These are phyloP conservation scores for Amanita polypyramis DNA, from an alignment of 768 basidiomycete species.

Conservation along the genomic window DNA sequence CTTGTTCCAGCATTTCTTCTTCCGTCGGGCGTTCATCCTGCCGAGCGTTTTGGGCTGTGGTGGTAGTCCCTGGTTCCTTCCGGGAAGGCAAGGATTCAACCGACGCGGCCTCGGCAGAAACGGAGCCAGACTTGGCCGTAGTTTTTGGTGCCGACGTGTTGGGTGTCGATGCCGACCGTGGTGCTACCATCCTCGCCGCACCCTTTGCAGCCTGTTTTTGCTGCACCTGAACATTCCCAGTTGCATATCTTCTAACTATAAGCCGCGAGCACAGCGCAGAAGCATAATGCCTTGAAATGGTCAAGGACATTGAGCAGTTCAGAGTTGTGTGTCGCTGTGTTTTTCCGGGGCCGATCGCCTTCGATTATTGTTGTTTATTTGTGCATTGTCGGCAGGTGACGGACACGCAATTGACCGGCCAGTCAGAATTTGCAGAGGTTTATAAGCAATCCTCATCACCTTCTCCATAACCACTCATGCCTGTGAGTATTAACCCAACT, in stretches of 20 bases:
- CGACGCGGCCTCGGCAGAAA: not conserved
- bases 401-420: constrained; percentile 20
- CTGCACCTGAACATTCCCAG: constrained; percentile 11
- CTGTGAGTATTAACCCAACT: constrained; percentile 24
- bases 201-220: constrained; percentile 9
- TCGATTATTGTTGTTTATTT: not conserved
- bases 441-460: constrained; percentile 22
- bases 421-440: constrained; percentile 14
- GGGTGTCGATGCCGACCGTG: not conserved
- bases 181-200: not conserved
- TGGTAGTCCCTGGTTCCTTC: not conserved
- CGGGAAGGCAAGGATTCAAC: not conserved
- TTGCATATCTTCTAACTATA: constrained; percentile 10
- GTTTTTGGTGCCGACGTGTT: no score
- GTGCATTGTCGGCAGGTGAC: constrained; percentile 12
- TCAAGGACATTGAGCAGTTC: not conserved
- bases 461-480: constrained; percentile 19
- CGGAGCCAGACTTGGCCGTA: no score
- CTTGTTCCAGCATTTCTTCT: constrained; percentile 24
- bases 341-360: constrained; percentile 9
- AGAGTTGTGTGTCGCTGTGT: constrained; percentile 14
- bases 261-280: not conserved
- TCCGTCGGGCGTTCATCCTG: constrained; percentile 12
- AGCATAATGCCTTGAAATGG: constrained; percentile 1
- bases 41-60: constrained; percentile 1